Evolutionary conservation across 108 stramenopile genomes (phyloP).

Genomic region (Chaetoceros muelleri): DNA sequence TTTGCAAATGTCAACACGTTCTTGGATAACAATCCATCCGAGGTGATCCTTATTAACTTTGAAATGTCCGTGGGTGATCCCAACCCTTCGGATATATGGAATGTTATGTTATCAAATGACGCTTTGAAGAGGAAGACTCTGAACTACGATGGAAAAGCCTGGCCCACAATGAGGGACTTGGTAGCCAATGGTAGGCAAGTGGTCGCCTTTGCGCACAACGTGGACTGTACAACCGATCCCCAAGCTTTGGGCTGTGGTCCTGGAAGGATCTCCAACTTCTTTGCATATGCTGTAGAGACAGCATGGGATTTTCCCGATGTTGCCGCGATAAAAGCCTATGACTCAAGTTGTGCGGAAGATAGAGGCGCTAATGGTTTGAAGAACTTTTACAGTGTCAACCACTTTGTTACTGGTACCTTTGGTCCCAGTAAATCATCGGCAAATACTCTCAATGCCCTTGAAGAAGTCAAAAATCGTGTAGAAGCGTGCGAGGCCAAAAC

Average conservation of each 20-base stretch:
- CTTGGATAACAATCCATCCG: slow-evolving; percentile 38
- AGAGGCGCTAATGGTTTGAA: slow-evolving; percentile 17
- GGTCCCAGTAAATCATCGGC: slow-evolving; percentile 19
- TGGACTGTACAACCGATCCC: background rate
- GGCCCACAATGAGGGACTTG: slow-evolving; percentile 53
- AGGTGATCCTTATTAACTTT: slow-evolving; percentile 45
- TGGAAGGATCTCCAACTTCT: slow-evolving; percentile 30
- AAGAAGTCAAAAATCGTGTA: slow-evolving; percentile 18
- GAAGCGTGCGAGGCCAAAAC: slow-evolving; percentile 19
- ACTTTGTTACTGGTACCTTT: slow-evolving; percentile 26
- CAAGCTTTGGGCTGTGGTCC: background rate
- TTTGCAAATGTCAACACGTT: slow-evolving; percentile 33
- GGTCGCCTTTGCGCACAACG: background rate
- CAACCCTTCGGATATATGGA: slow-evolving; percentile 12
- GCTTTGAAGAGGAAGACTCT: background rate
- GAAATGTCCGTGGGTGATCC: slow-evolving; percentile 35
- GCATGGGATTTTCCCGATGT: slow-evolving; percentile 31
- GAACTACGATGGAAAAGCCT: slow-evolving; percentile 12
- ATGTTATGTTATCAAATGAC: slow-evolving; percentile 6
- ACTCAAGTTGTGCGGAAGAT: slow-evolving; percentile 31
- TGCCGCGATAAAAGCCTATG: slow-evolving; percentile 24
- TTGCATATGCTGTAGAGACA: slow-evolving; percentile 46
- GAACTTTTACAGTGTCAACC: slow-evolving; percentile 41
- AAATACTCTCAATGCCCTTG: slow-evolving; percentile 21
- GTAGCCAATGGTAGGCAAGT: slow-evolving; percentile 20